Conservation (phyloP, 2,329 filamentous ascomycete genomes). For the Didymella sp. region DNA sequence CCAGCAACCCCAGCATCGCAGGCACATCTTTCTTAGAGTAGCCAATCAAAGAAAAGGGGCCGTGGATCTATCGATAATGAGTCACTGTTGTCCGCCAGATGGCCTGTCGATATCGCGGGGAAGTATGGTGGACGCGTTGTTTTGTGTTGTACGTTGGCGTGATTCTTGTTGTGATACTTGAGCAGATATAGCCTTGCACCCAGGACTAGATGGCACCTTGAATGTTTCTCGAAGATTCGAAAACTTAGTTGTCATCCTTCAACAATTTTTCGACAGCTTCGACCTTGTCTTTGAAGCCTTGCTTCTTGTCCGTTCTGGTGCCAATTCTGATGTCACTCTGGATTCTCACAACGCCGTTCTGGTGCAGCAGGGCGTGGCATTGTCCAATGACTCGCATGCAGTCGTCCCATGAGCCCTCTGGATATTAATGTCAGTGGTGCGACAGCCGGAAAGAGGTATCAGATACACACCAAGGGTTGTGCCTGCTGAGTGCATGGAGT, state of each 20-base stretch:
- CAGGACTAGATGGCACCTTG: background rate
- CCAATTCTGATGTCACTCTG: slow-evolving; percentile 90
- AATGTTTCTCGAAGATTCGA: background rate
- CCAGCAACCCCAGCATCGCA: slow-evolving; percentile 18
- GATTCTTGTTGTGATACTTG: slow-evolving; percentile 20
- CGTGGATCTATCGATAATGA: slow-evolving; percentile 22
- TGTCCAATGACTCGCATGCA: slow-evolving; percentile 68
- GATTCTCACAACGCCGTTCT: slow-evolving; percentile 63
- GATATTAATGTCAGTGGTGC: slow-evolving; percentile 10
- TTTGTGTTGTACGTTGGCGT: slow-evolving; percentile 12
- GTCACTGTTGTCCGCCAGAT: slow-evolving; percentile 25
- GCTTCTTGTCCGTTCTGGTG: slow-evolving; percentile 84
- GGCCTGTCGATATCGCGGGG: slow-evolving; percentile 24
- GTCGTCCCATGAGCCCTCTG: slow-evolving; percentile 90
- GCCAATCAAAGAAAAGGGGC: slow-evolving; percentile 34
- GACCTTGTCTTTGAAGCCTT: slow-evolving; percentile 83
- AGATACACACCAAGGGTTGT: slow-evolving; percentile 74
- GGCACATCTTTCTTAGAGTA: slow-evolving; percentile 13
- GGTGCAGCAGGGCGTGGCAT: slow-evolving; percentile 50
- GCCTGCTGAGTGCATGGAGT: slow-evolving; percentile 91
- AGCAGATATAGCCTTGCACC: slow-evolving; percentile 13
- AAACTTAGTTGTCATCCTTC: slow-evolving; percentile 29
- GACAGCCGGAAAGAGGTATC: background rate
- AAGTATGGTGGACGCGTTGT: slow-evolving; percentile 20
- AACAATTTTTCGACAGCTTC: slow-evolving; percentile 64